These are phyloP conservation scores for Eremothecium gossypii DNA, from an alignment of 1,139 yeast species.

Conservation along the genomic window DNA sequence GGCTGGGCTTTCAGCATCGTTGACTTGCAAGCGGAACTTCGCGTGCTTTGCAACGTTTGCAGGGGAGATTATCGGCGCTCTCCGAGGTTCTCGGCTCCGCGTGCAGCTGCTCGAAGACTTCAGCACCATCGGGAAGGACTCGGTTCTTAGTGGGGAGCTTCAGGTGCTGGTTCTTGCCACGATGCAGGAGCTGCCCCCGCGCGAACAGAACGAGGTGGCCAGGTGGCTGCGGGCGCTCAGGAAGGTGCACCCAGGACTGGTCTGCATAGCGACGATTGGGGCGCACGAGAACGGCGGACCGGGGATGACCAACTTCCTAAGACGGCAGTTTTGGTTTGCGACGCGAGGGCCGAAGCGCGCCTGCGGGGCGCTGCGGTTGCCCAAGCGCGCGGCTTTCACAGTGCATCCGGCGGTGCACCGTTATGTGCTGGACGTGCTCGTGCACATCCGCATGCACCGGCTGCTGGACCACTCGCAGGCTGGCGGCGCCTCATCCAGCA, in stretches of 20 bases:
- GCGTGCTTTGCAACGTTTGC: background rate
- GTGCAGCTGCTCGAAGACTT: slow-evolving; percentile 11
- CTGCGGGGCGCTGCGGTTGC: background rate
- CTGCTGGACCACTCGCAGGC: slow-evolving; percentile 24
- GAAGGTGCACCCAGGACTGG: background rate
- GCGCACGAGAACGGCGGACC: background rate
- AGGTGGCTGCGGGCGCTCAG: background rate
- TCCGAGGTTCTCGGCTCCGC: slow-evolving; percentile 4
- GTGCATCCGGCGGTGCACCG: slow-evolving; percentile 21
- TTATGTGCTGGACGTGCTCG: slow-evolving; percentile 28
- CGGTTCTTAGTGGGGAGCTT: background rate
- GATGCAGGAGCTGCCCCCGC: slow-evolving; percentile 4
- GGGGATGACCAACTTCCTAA: slow-evolving; percentile 3
- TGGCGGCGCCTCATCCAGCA: slow-evolving; percentile 25
- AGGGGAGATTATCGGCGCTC: background rate
- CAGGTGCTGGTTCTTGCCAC: slow-evolving; percentile 6
- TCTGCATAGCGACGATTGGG: background rate
- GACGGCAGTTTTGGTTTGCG: slow-evolving; percentile 22
- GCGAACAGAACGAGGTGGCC: slow-evolving; percentile 5
- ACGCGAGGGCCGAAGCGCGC: background rate
- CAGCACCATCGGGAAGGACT: background rate
- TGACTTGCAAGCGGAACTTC: background rate
- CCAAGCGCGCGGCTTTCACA: background rate
- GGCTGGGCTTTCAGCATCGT: background rate
- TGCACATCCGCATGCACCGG: slow-evolving; percentile 28